Conservation (phyloP, 441 rosid species). For the Pelargonium cotyledonis region DNA sequence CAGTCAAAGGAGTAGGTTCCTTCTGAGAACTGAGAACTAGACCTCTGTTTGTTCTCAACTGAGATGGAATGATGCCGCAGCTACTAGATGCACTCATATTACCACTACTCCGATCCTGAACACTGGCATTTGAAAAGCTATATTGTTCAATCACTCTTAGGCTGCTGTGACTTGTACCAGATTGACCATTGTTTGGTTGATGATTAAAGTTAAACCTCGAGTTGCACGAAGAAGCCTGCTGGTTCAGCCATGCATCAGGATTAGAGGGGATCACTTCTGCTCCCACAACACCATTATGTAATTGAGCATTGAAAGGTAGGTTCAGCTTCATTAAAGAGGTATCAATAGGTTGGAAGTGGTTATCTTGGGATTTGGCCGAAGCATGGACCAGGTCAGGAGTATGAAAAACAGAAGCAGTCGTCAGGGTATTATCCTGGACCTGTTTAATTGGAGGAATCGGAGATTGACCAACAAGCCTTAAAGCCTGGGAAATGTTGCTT, state of each 20-base stretch:
- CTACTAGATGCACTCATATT: slow-evolving; percentile 17
- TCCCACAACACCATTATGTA: slow-evolving; percentile 25
- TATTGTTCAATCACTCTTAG: slow-evolving; percentile 36
- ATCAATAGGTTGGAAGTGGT: slow-evolving; percentile 17
- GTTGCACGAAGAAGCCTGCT: slow-evolving; percentile 34
- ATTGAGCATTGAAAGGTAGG: slow-evolving; percentile 22
- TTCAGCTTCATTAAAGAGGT: slow-evolving; percentile 21
- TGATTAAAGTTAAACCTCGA: slow-evolving; percentile 25
- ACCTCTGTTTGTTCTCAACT: slow-evolving; percentile 19
- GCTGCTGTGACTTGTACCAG: slow-evolving; percentile 24
- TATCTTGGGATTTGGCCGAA: slow-evolving; percentile 21
- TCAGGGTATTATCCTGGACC: slow-evolving; percentile 26
- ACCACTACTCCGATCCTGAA: slow-evolving; percentile 19
- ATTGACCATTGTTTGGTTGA: slow-evolving; percentile 25
- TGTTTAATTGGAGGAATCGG: slow-evolving; percentile 27
- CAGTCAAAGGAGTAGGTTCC: slow-evolving; percentile 15
- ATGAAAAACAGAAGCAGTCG: slow-evolving; percentile 22
- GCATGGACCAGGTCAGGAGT: slow-evolving; percentile 17
- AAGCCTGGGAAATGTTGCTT: slow-evolving; percentile 34
- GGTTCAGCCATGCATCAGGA: slow-evolving; percentile 39
- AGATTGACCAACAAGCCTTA: slow-evolving; percentile 30
- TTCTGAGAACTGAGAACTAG: slow-evolving; percentile 16
- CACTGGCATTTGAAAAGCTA: slow-evolving; percentile 25
- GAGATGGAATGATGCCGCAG: slow-evolving; percentile 6
- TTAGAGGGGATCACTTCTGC: slow-evolving; percentile 38